Evolutionary conservation across 164 flowering plant species (phyloP).

Genomic region (Vitis cinerea): DNA sequence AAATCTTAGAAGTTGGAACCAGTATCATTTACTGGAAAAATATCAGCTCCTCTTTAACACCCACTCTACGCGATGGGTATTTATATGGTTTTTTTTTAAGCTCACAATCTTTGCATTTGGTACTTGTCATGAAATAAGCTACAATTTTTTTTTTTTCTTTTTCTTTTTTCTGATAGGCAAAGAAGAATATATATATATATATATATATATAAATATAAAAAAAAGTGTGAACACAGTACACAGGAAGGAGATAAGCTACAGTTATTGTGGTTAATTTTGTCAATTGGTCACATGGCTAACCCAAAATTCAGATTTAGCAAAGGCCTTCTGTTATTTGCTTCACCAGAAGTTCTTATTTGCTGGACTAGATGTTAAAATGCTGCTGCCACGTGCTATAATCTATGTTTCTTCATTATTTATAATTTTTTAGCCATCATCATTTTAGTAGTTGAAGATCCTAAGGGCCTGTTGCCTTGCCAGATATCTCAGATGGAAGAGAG

Average conservation of each 20-base stretch:
- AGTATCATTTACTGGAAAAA: background rate
- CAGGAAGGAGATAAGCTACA: no score
- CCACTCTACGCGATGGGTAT: no score
- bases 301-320: background rate
- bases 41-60: no score
- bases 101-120: no score
- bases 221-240: no score
- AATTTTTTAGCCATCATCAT: background rate
- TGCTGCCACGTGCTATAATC: background rate
- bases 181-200: no score
- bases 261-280: background rate
- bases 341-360: background rate
- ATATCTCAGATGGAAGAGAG: conserved; percentile 53
- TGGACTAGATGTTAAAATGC: background rate
- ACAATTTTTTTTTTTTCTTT: no score
- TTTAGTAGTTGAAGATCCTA: background rate
- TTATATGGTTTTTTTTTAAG: background rate
- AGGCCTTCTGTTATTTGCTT: background rate
- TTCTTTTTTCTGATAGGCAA: no score
- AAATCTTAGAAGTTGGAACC: conserved; percentile 1
- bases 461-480: conserved; percentile 31
- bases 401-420: background rate
- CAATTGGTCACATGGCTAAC: background rate
- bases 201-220: no score
- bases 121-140: no score